phyloP scores from a whole-genome alignment of 345 rosid species.

The Murraya koenigii region DNA sequence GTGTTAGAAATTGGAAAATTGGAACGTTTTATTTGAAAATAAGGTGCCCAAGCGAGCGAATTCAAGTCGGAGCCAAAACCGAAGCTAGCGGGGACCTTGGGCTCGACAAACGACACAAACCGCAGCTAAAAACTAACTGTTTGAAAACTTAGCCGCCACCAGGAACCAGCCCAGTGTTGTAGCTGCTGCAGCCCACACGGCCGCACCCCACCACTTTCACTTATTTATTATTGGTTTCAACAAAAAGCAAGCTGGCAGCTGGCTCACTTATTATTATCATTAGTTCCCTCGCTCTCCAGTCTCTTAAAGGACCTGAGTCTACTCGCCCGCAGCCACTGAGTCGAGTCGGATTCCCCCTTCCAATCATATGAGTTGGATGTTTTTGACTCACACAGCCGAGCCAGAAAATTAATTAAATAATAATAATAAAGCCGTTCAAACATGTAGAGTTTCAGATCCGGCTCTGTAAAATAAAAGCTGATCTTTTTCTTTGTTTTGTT shows the following conservation, averaged over 20 bases:
- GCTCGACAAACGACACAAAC: not conserved
- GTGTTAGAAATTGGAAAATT: not conserved
- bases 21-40: conserved; percentile 1
- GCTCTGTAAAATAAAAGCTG: conserved; percentile 31
- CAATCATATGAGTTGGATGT: too few relatives aligned
- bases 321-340: too few relatives aligned
- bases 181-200: not conserved
- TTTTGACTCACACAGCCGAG: not conserved
- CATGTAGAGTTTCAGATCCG: conserved; percentile 9
- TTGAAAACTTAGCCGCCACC: not conserved
- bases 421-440: conserved; percentile 17
- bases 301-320: too few relatives aligned
- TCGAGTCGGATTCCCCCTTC: too few relatives aligned
- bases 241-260: not conserved
- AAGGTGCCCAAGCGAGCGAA: not conserved
- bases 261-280: too few relatives aligned
- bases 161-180: not conserved
- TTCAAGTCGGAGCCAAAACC: not conserved
- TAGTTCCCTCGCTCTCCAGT: too few relatives aligned
- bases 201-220: not conserved
- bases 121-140: too few relatives aligned
- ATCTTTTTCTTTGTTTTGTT: not conserved
- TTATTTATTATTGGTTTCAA: not conserved
- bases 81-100: conserved; percentile 8
- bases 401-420: not conserved